Evolutionary conservation across 257 asterid genomes (phyloP), one percentile per base, ranked within the genome.

Genomic region (Phtheirospermum japonicum): DNA sequence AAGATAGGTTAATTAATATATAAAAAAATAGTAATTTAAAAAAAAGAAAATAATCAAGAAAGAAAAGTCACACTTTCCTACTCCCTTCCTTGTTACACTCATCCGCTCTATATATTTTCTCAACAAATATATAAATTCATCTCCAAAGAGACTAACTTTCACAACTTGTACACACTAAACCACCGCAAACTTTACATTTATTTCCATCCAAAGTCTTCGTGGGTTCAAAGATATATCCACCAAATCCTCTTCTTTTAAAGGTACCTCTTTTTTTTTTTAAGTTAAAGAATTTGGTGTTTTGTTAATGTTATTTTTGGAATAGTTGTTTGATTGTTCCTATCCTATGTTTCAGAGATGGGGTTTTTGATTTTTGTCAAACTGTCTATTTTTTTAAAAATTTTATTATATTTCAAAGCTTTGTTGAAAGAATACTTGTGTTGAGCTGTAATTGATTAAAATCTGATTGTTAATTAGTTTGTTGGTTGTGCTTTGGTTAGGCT

Each of bases 41-140:
- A 37, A 16, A 31, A 10, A 17, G 0, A 6, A 68, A 75, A 71
- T 31, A 43, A 65, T 75, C 64, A 57, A 65, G 80, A 2, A 78
- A 84, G 89, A 80, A 77, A 76, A 80, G 82, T 80, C 89, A 64
- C 94, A 75, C 87, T 73, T 86, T 86, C 97, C 85, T 69, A 2
- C 61, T 77, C 66, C 28, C 76, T 74, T 82, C 77, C 84, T 79
- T 72, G 64, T 37, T 18, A 48, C 53, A 18, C 45, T 9, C 12
- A 7, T 56, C 31, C 53, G 11, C 11, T 17, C 14, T 59, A 23
- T 57, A 18, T 62, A 14, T 63, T 75, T 80, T 81, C 79, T 18
- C 19, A 34, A 34, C 7, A 2, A 34, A 7, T 50, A 50, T 14
- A 85, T 53, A 46, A 6, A 64, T 11, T 59, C 55, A 72, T 68